Base-by-base conservation (phyloP, 2,329 filamentous ascomycete species). In the Phialocephala subalpina region DNA sequence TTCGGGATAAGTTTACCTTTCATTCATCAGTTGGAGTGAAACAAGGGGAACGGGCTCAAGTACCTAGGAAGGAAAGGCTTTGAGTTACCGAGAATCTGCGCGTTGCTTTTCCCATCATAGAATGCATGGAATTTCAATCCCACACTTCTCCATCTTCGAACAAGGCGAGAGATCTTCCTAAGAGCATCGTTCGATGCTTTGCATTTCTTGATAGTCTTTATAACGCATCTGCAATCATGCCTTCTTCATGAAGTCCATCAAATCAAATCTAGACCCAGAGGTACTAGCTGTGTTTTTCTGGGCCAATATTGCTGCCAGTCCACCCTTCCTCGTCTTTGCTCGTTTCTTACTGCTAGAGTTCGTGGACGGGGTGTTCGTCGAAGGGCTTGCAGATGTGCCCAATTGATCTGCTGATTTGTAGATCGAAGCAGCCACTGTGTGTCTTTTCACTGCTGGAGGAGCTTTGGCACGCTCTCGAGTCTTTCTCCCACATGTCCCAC, bases 311-410 rank as follows among this genome's bases (percentile, higher is more conserved):
- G 88, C 87, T 74, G 90, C 86, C n/a, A 92, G 79, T 0, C 87
- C 88, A 38, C 87, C 85, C 77, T 90, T 92, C 66, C 88, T 82
- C 67, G 80, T 85, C 78, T 88, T 91, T 36, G 88, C 86, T 58
- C 88, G 82, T 78, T 90, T 90, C 78, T 87, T 90, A 78, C 86
- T 90, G 77, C 79, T 87, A 8, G 86, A 83, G 73, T 86, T 88
- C 38, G 83, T 79, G 1, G 82, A 80, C 18, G 64, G 47, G 42
- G 71, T 55, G 47, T 47, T 64, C 52, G 56, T 22, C 25, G 63
- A 16, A 35, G 25, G 20, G 29, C 38, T 56, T 11, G 27, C 36
- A 22, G 53, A 25, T 25, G 42, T 40, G 22, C 33, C 22, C 18
- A 53, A 18, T 36, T 45, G 29, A 36, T 20, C 40, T 29, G 7